Evolutionary conservation across 2,329 filamentous ascomycete species (phyloP), one percentile per base, ranked within the genome.

Genomic region (Xylaria sp.): DNA sequence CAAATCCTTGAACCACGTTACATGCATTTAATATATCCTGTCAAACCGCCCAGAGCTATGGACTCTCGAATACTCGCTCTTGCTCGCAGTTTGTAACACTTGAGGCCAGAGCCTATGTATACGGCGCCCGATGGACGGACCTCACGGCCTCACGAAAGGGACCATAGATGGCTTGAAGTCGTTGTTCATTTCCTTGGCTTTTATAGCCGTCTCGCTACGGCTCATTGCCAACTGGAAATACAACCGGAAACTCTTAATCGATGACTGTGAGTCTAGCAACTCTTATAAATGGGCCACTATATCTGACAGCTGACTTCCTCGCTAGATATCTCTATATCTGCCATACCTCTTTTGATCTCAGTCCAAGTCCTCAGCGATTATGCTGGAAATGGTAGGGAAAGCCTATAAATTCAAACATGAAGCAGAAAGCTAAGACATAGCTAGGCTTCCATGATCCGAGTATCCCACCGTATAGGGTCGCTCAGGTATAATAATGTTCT

Each of bases 151-250:
- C 4, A 43, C 65, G 28, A 61, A 59, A n/a, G 55, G 7, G 57
- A 12, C 53, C 23, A 30, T 71, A 34, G 63, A 67, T 52, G 67
- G 41, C 61, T 61, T 71, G 56, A 71, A 71, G 58, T 41, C 45
- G 23, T 32, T 69, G 23, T 69, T 71, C 25, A 39, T 71, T 23
- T 48, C 2, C 12, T 53, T 69, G n/a, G 57, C 63, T 6, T 46
- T 63, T 2, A 41, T 71, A 30, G 53, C 67, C 12, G 67, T 71
- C 57, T 39, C 46, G 18, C 41, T 66, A 25, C 67, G 69, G 5
- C 62, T 71, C 25, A 15, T 70, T 28, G 65, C 69, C 28, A 71
- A 71, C 28, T 71, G 67, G 67, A 65, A 61, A 32, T 71, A 67
- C 41, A 70, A 59, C 48, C 60, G 59, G 45, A 65, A 41, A 45